Conservation (phyloP, 2,329 filamentous ascomycete genomes). For the Hymenoscyphus fraxineus region DNA sequence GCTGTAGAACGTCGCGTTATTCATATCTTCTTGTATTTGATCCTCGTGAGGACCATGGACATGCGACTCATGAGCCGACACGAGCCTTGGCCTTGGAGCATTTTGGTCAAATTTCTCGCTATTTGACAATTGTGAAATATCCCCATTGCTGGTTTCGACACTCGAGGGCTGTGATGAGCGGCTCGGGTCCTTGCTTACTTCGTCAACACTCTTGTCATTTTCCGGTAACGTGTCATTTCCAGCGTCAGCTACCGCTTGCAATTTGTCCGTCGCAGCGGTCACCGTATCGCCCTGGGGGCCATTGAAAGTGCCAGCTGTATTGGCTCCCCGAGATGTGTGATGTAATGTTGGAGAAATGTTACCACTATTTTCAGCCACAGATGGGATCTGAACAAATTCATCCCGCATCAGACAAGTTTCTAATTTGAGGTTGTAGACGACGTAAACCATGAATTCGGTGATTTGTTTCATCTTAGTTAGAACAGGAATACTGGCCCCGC, state of each 20-base stretch:
- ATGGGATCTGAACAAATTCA: conserved; percentile 81
- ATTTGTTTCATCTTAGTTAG: conserved; percentile 84
- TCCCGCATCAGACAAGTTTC: conserved; percentile 93
- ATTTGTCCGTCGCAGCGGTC: conserved; percentile 26
- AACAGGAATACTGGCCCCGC: conserved; percentile 69
- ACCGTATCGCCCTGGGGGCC: conserved; percentile 18
- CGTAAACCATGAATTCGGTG: conserved; percentile 98
- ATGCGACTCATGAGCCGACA: conserved; percentile 38
- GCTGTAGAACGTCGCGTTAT: conserved; percentile 88
- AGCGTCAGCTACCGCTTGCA: conserved; percentile 24
- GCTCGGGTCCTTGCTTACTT: conserved; percentile 4
- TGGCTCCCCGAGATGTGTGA: conserved; percentile 14
- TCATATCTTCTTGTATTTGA: conserved; percentile 70
- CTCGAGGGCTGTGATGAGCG: conserved; percentile 4
- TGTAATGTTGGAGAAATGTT: conserved; percentile 39
- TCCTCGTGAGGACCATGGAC: conserved; percentile 43
- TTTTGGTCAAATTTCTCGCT: conserved; percentile 12
- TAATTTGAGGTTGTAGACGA: conserved; percentile 94
- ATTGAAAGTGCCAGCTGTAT: conserved; percentile 11
- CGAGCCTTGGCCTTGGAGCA: conserved; percentile 22
- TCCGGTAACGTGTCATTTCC: neutral
- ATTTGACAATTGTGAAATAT: conserved; percentile 12
- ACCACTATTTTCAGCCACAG: conserved; percentile 48
- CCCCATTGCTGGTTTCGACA: conserved; percentile 14
- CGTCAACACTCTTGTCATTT: conserved; percentile 6